Evolutionary conservation across 352 stramenopile species (phyloP).

Genomic region (Phytophthora europaea): DNA sequence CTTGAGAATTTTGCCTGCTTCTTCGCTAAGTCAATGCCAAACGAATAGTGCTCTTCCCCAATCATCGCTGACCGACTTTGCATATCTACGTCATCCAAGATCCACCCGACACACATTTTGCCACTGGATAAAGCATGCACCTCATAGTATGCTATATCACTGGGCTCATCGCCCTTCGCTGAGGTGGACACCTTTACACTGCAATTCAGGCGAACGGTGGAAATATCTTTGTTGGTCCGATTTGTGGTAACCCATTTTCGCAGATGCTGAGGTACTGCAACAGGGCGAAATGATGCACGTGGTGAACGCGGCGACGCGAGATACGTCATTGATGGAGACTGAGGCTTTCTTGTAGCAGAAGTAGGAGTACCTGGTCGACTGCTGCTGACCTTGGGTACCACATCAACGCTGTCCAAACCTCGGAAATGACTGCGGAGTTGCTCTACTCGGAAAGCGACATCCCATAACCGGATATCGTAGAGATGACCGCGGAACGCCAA

Average conservation of each 20-base stretch:
- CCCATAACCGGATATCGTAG: constrained; percentile 72
- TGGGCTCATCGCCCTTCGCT: background rate
- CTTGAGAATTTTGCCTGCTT: constrained; percentile 44
- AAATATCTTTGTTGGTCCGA: constrained; percentile 50
- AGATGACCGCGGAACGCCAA: constrained; percentile 46
- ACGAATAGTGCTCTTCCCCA: constrained; percentile 47
- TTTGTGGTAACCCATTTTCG: constrained; percentile 73
- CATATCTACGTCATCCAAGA: constrained; percentile 29
- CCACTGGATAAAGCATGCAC: constrained; percentile 57
- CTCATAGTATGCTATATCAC: constrained; percentile 58
- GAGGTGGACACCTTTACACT: constrained; percentile 21
- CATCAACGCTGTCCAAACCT: constrained; percentile 51
- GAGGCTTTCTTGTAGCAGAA: constrained; percentile 14
- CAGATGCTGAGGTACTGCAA: constrained; percentile 45
- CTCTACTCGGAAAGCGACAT: constrained; percentile 62
- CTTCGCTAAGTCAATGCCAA: constrained; percentile 61
- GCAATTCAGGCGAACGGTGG: constrained; percentile 50
- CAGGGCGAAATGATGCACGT: constrained; percentile 32
- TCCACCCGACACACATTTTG: constrained; percentile 67
- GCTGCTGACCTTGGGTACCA: constrained; percentile 24
- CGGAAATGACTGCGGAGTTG: constrained; percentile 64
- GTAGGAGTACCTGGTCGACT: constrained; percentile 40
- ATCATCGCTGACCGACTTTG: constrained; percentile 39
- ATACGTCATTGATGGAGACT: constrained; percentile 34
- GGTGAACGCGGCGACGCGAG: constrained; percentile 52